phyloP scores from a whole-genome alignment of 148 eudicot genomes.

The Diospyros kaki region DNA sequence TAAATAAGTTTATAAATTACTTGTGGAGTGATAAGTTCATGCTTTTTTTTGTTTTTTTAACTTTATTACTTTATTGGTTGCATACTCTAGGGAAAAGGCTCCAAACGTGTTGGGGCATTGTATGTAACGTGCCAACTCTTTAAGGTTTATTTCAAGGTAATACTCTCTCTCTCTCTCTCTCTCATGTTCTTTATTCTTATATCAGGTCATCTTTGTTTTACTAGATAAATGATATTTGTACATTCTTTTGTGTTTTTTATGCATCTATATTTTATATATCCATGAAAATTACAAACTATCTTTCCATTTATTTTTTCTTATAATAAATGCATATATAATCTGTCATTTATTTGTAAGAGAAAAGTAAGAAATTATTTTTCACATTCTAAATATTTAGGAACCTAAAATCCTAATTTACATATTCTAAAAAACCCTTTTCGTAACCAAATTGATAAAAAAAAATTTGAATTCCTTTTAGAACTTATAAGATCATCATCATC shows the following conservation, averaged over 20 bases:
- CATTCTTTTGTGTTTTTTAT: background rate
- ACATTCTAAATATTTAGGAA: too few relatives aligned
- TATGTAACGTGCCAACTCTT: slow-evolving; percentile 95
- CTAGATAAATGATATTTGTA: background rate
- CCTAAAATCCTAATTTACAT: too few relatives aligned
- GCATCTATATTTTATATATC: background rate
- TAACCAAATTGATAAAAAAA: too few relatives aligned
- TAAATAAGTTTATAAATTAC: background rate
- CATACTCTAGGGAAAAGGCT: slow-evolving; percentile 77
- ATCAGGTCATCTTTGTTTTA: too few relatives aligned
- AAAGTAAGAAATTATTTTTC: too few relatives aligned
- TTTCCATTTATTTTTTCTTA: too few relatives aligned
- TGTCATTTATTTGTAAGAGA: too few relatives aligned
- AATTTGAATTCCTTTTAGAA: too few relatives aligned
- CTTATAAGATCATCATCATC: too few relatives aligned
- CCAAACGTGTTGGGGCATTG: slow-evolving; percentile 95
- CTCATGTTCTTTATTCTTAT: too few relatives aligned
- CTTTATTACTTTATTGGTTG: background rate
- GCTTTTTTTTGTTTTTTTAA: slow-evolving; percentile 2
- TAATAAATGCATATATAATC: background rate
- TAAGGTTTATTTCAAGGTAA: slow-evolving; percentile 91
- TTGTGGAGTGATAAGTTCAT: background rate
- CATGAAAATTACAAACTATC: too few relatives aligned
- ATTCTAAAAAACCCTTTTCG: too few relatives aligned
- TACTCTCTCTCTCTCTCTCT: background rate